Conservation (phyloP, 305 asterid species). For the Solanum hybrid region DNA sequence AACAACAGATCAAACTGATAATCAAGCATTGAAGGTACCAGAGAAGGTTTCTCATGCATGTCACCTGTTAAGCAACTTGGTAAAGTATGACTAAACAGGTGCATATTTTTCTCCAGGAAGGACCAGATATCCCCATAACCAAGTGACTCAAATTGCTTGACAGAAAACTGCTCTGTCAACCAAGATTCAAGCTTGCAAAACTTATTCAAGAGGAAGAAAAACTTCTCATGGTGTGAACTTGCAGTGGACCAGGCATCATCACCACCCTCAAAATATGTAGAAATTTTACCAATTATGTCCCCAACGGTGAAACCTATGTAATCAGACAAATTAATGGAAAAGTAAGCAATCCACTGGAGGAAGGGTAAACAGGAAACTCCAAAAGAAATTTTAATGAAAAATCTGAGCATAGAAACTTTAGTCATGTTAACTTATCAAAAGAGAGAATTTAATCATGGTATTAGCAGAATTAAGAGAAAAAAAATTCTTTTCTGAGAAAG, state of each 20-base stretch:
- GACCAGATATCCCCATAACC: conserved; percentile 67
- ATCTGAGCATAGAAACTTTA: not conserved
- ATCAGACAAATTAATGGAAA: conserved; percentile 2
- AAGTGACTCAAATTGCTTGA: conserved; percentile 54
- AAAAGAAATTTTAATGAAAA: not conserved
- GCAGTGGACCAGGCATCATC: conserved; percentile 18
- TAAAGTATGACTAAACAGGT: conserved; percentile 40
- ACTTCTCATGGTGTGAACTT: conserved; percentile 26
- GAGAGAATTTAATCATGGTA: not conserved
- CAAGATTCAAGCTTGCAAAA: conserved; percentile 64
- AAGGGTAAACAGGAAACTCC: not conserved
- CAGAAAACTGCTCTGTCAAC: conserved; percentile 46
- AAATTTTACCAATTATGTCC: conserved; percentile 51
- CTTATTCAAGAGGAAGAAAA: conserved; percentile 39
- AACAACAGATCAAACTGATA: conserved; percentile 58
- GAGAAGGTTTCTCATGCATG: conserved; percentile 27
- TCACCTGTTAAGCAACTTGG: conserved; percentile 40
- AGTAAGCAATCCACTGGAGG: not conserved
- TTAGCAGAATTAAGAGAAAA: not conserved
- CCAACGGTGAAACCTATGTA: conserved; percentile 45
- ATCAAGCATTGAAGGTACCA: conserved; percentile 70
- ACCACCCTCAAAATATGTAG: conserved; percentile 42
- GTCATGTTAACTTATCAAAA: not conserved
- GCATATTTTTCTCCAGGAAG: conserved; percentile 64
- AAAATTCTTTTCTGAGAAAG: not conserved